Percentiles rank a stretch among this genome's conserved stretches.
Evolutionary conservation across 2,329 filamentous ascomycete genomes (phyloP).

Genomic region (Dendrostoma leiphaemia): DNA sequence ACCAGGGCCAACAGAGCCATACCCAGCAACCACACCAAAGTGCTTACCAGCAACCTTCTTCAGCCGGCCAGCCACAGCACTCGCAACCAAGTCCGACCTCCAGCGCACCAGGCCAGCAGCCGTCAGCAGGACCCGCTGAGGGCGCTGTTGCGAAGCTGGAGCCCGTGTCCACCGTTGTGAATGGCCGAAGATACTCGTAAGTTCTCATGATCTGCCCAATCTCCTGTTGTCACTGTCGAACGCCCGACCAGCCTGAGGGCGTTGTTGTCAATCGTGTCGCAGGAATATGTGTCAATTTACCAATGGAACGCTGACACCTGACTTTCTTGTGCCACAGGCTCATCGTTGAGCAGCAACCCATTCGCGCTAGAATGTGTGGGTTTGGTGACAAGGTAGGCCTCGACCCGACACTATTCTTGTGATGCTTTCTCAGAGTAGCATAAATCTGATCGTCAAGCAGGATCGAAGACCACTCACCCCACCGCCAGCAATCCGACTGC

Average conservation of each 20-base stretch:
- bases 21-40: constrained; percentile 8
- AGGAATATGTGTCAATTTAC: too few relatives aligned
- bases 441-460: constrained; percentile 40
- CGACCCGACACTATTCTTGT: constrained; percentile 3
- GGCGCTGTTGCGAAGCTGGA: constrained; percentile 4
- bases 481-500: constrained; percentile 83
- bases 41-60: constrained; percentile 14
- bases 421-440: background rate
- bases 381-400: constrained; percentile 88
- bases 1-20: constrained; percentile 16
- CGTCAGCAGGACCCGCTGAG: constrained; percentile 1
- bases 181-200: constrained; percentile 16
- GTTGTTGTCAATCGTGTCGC: too few relatives aligned
- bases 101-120: constrained; percentile 8
- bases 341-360: constrained; percentile 83
- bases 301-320: background rate
- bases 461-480: constrained; percentile 95
- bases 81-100: constrained; percentile 10
- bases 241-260: too few relatives aligned
- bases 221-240: background rate
- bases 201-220: background rate
- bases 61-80: constrained; percentile 6
- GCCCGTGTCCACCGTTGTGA: constrained; percentile 15
- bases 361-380: constrained; percentile 94
- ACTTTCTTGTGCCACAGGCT: constrained; percentile 46